These are phyloP conservation scores for Annulohypoxylon nitens DNA, from an alignment of 495 filamentous ascomycete genomes.

Conservation along the genomic window DNA sequence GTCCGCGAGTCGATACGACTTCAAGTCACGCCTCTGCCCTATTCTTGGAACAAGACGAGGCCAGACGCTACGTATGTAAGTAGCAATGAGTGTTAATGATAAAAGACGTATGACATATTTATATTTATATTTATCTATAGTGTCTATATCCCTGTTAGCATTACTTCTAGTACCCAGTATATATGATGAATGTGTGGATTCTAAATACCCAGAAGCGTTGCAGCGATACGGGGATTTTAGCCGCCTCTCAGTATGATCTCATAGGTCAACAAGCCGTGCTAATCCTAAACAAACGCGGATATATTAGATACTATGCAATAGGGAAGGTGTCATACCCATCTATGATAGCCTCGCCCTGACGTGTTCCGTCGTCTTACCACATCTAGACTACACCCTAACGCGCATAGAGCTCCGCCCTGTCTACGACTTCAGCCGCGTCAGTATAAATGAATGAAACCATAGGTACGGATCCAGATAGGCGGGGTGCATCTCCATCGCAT, in stretches of 20 bases:
- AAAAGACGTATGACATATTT: not conserved
- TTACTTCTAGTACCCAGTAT: not conserved
- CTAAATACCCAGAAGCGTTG: conserved; percentile 5
- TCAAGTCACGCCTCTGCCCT: not conserved
- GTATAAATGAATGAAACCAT: conserved; percentile 40
- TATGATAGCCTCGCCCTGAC: conserved; percentile 18
- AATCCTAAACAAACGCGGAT: conserved; percentile 33
- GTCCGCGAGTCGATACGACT: not conserved
- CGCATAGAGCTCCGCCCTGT: conserved; percentile 35
- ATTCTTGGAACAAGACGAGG: conserved; percentile 1
- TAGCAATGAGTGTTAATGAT: not conserved
- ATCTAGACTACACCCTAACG: conserved; percentile 24
- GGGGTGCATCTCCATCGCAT: conserved; percentile 49
- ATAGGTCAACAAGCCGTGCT: conserved; percentile 8
- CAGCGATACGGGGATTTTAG: conserved; percentile 19
- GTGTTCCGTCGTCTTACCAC: conserved; percentile 32
- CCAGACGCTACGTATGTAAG: not conserved
- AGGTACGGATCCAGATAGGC: conserved; percentile 43
- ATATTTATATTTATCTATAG: conserved; percentile 15
- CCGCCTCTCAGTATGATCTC: conserved; percentile 18
- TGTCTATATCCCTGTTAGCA: not conserved
- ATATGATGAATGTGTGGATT: not conserved
- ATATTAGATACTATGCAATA: conserved; percentile 3
- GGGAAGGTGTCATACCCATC: conserved; percentile 11
- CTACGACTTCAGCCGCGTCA: conserved; percentile 50